Base-by-base conservation (phyloP, 2,329 filamentous ascomycete species). In the Fusarium sambucinum region DNA sequence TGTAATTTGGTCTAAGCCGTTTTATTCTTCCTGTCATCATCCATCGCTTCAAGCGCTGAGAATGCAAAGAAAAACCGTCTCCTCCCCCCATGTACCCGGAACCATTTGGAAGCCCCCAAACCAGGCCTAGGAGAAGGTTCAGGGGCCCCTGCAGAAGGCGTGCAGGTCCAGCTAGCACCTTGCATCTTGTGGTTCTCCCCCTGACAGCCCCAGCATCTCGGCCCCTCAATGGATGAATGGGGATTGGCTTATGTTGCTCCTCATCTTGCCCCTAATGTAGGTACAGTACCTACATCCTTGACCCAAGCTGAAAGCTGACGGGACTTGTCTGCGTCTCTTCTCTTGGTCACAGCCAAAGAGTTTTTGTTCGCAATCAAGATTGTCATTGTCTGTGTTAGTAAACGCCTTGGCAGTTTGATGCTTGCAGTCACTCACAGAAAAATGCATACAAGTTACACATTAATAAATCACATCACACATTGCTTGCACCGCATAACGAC, bases 211-310 rank as follows among this genome's bases (percentile, higher is more conserved):
- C 38, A 48, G 68, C 47, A 50, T 38, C 35, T 30, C 30, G 55
- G 64, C 57, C 62, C 60, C 60, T 54, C 45, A 41, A 41, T 45
- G 33, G 23, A 19, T 45, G 59, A 40, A 59, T 19, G 25, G 47
- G 45, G 59, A 64, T 64, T 59, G 51, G 67, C 29, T 40, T 54
- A 41, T 62, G 66, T 45, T 56, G 66, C 58, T 69, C 67, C 67
- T 64, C 45, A 65, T 70, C 52, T 64, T 55, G 61, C 67, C 67
- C 67, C 67, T 70, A 70, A 70, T 70, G 68, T 70, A 70, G 67
- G 67, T 70, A 70, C 61, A 44, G 61, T 44, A 50, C 27, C 67
- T 66, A 46, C 27, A 69, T 62, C 63, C 63, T 23, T 48, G 19
- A 17, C 25, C 33, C 33, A 38, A 27, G 33, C 47, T 33, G 47